Evolutionary conservation across 1,139 yeast genomes (phyloP), one percentile per base, ranked within the genome.

Genomic region (Taphrina deformans): DNA sequence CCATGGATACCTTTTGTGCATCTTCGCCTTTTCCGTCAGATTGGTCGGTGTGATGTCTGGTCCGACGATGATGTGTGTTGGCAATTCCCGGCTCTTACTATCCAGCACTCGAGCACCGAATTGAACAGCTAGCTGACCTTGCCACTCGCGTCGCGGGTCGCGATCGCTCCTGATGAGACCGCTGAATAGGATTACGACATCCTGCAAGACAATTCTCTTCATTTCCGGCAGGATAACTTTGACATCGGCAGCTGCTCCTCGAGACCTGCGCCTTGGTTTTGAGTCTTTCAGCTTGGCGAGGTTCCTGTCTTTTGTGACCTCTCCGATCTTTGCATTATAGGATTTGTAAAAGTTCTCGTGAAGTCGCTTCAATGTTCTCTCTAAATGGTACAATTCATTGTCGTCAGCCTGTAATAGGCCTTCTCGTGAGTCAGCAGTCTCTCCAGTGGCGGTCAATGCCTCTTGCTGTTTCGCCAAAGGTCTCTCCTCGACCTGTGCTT

Each of bases 21-120:
- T 87, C 62, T 93, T 82, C 2, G 93, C 96, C 75, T 93, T 93
- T 50, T 59, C 63, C 63, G 63, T 59, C 63, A 59, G 27, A 40
- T 59, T 59, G 29, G 71, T 84, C 83, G 1, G 91, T 86, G 21
- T 86, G 85, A 1, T 89, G 86, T 67, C 86, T 88, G 67, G 40
- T 9, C 81, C 81, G 55, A 97, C 90, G 27, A 93, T 85, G 4
- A 95, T 89, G 75, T 93, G 99, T 0, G 99, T 95, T 1, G 96
- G 93, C 2, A 83, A 79, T 18, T 85, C 84, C 60, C 83, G 81
- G 27, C 89, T 86, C 68, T 89, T 92, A 21, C 50, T 41, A 21
- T 86, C 81, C 0, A 88, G 88, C 9, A 93, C 92, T 5, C 80
- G 80, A 0, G 96, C 98, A 0, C 99, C 99, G 79, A 93, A 93